A percentile compares a stretch with the other conserved stretches of the same genome.
Conservation (phyloP, 2,329 filamentous ascomycete species). For the Cladosporium phlei region DNA sequence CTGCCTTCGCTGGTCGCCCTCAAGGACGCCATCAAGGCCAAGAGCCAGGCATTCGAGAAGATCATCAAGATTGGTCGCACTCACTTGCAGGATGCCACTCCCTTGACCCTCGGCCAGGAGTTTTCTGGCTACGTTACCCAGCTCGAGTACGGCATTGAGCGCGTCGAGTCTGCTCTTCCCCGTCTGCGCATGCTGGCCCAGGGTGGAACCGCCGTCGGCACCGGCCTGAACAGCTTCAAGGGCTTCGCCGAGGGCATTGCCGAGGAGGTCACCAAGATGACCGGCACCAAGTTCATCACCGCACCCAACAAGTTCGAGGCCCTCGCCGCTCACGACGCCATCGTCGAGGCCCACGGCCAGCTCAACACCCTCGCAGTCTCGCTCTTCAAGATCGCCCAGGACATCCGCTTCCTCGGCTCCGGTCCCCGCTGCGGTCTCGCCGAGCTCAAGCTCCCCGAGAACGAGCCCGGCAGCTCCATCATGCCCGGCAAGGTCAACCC, state of each 20-base stretch:
- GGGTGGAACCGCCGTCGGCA: slow-evolving; percentile 94
- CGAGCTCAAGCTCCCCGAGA: slow-evolving; percentile 89
- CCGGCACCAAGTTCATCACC: slow-evolving; percentile 87
- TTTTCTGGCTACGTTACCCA: slow-evolving; percentile 97
- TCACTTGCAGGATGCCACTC: slow-evolving; percentile 95
- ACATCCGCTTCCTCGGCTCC: slow-evolving; percentile 93
- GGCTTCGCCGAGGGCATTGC: slow-evolving; percentile 94
- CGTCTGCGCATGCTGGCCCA: slow-evolving; percentile 84
- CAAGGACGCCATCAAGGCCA: slow-evolving; percentile 76
- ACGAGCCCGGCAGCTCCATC: slow-evolving; percentile 95
- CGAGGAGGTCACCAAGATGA: slow-evolving; percentile 84
- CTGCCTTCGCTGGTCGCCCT: slow-evolving; percentile 78
- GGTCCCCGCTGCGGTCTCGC: slow-evolving; percentile 93
- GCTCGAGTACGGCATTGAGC: slow-evolving; percentile 83
- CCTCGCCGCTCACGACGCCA: slow-evolving; percentile 88
- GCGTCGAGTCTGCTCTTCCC: slow-evolving; percentile 75
- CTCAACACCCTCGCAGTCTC: slow-evolving; percentile 89
- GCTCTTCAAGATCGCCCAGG: slow-evolving; percentile 96
- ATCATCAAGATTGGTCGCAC: slow-evolving; percentile 99
- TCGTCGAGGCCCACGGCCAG: slow-evolving; percentile 88
- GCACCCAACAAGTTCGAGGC: slow-evolving; percentile 99
- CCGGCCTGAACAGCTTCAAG: slow-evolving; percentile 93
- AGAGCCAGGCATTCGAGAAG: slow-evolving; percentile 82
- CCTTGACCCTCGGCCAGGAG: slow-evolving; percentile 90
- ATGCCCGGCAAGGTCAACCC: slow-evolving; percentile 99